Evolutionary conservation across 106 monocot genomes (phyloP), one percentile per base, ranked within the genome.

Genomic region (Phalaenopsis aphrodite): DNA sequence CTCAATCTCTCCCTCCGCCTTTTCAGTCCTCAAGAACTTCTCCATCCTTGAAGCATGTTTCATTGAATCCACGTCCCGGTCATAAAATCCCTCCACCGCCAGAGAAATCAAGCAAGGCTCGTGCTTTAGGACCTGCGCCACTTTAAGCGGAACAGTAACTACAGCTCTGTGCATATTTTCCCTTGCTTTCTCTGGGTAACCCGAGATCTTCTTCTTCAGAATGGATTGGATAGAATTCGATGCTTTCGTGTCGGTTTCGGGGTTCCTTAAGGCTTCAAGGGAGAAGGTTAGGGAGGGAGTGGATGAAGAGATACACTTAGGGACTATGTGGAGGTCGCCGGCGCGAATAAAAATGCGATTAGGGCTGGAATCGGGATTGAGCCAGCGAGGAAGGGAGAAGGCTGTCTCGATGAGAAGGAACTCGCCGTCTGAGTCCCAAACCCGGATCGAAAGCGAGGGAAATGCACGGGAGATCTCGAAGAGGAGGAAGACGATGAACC

Each of bases 341-440:
- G 79, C 55, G 69, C 93, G 79, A n/a, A 95, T 75, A 72, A 95
- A 99, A 37, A 95, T 92, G 47, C 99, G 89, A 75, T 99, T 90
- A 39, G 46, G 14, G 78, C 85, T 81, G 65, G 84, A 84, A 9
- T 88, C 89, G 5, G 99, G 99, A 56, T 86, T 56, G 78, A 99
- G 78, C 95, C 93, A 93, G 15, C 84, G 77, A 46, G 99, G 99
- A 41, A 99, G 89, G 24, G 79, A 52, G 78, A 83, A 90, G 76
- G 99, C 95, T 10, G 95, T 89, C 84, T 95, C 99, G 61, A 95
- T 99, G 77, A 99, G 95, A 56, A 99, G 87, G 84, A 99, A 99
- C 66, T 99, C 93, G 5, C 95, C 99, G 71, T 99, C 95, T 12
- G 93, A 89, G 81, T 99, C 99, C 91, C 91, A 89, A 1, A 88